Evolutionary conservation across 352 stramenopile genomes (phyloP).

Genomic region (Phytophthora sp.): DNA sequence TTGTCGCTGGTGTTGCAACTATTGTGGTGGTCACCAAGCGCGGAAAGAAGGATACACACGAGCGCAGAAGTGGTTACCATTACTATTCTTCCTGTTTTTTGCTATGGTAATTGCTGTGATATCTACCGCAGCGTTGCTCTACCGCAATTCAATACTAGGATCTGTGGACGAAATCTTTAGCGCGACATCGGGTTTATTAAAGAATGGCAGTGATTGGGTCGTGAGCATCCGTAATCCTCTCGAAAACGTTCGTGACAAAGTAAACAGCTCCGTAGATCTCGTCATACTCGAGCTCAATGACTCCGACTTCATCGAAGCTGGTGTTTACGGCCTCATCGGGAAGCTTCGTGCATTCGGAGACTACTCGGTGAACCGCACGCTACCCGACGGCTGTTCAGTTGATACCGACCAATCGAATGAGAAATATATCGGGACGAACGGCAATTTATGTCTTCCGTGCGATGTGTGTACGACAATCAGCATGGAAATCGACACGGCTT

Average conservation of each 20-base stretch:
- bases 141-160: constrained; percentile 53
- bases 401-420: not conserved
- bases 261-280: constrained; percentile 35
- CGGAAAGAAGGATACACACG: constrained; percentile 70
- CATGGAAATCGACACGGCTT: constrained; percentile 28
- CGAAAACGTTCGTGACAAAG: constrained; percentile 49
- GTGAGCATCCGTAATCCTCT: constrained; percentile 48
- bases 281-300: constrained; percentile 40
- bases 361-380: not conserved
- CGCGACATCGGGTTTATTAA: constrained; percentile 42
- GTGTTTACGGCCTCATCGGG: constrained; percentile 34
- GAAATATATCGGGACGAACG: constrained; percentile 32
- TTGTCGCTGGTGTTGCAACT: constrained; percentile 82
- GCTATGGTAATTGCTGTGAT: constrained; percentile 51
- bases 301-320: constrained; percentile 56
- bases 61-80: constrained; percentile 67
- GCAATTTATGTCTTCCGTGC: constrained; percentile 54
- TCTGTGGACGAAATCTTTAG: constrained; percentile 57
- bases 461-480: constrained; percentile 38
- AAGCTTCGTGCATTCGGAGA: constrained; percentile 39
- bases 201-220: constrained; percentile 50
- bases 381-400: constrained; percentile 18
- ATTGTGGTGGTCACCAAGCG: constrained; percentile 57
- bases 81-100: constrained; percentile 75
- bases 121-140: constrained; percentile 57